A percentile compares a stretch with the other conserved stretches of the same genome.
These are phyloP conservation scores for Coccomyxa sp. DNA, from an alignment of 139 green algal genomes.

Conservation along the genomic window DNA sequence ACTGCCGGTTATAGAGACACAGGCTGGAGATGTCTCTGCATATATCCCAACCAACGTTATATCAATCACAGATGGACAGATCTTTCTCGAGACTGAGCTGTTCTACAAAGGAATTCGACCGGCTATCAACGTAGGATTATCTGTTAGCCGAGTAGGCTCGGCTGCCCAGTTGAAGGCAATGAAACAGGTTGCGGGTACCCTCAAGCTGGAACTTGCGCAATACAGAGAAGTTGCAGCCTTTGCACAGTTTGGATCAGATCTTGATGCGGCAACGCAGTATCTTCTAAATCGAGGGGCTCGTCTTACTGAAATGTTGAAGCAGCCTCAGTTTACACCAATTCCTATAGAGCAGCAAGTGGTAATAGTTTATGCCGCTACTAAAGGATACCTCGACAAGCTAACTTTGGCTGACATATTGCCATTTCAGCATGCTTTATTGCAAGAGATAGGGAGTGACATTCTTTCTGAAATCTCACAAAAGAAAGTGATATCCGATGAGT, in stretches of 20 bases:
- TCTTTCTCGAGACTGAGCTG: conserved; percentile 87
- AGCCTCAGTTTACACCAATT: conserved; percentile 85
- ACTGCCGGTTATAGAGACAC: conserved; percentile 88
- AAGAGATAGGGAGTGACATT: conserved; percentile 33
- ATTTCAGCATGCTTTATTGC: conserved; percentile 29
- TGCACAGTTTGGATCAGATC: conserved; percentile 87
- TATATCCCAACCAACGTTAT: conserved; percentile 95
- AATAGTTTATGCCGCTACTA: conserved; percentile 68
- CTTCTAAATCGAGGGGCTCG: conserved; percentile 79
- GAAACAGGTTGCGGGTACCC: conserved; percentile 74
- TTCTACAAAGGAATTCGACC: conserved; percentile 90
- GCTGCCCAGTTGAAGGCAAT: conserved; percentile 85
- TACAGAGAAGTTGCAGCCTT: conserved; percentile 89
- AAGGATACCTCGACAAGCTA: conserved; percentile 83
- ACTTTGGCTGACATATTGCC: conserved; percentile 30
- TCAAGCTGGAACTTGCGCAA: conserved; percentile 85
- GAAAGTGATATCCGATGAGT: conserved; percentile 28
- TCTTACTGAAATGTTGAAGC: conserved; percentile 90
- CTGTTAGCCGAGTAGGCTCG: conserved; percentile 80
- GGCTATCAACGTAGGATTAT: conserved; percentile 86
- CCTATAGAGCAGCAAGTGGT: conserved; percentile 66
- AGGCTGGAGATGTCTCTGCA: conserved; percentile 72
- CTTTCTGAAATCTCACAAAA: conserved; percentile 39
- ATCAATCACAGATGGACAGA: conserved; percentile 87
- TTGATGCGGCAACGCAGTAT: conserved; percentile 86